phyloP scores from a whole-genome alignment of 257 asterid species.

The Nicotiana sylvestris region DNA sequence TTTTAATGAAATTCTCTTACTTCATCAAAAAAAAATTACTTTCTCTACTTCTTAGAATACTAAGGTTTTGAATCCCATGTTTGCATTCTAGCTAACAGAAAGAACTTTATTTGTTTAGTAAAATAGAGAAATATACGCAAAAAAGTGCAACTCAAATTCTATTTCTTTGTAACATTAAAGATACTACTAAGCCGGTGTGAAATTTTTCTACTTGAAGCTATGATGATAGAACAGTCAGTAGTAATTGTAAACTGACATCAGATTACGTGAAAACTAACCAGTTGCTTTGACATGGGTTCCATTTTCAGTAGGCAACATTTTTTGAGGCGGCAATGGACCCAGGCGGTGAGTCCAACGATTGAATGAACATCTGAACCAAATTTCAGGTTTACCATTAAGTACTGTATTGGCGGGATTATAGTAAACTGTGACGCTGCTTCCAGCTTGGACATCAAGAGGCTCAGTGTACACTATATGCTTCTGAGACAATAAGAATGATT shows the following conservation, averaged over 20 bases:
- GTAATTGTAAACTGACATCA: constrained; percentile 4
- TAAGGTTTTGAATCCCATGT: background rate
- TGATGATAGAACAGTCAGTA: background rate
- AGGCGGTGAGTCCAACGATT: constrained; percentile 91
- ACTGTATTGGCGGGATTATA: constrained; percentile 88
- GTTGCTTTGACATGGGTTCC: constrained; percentile 72
- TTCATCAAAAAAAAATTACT: background rate
- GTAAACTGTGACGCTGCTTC: constrained; percentile 66
- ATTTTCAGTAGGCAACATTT: constrained; percentile 65
- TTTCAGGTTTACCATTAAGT: constrained; percentile 84
- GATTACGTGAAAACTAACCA: constrained; percentile 39
- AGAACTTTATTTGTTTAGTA: background rate
- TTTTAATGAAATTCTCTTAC: too few relatives aligned
- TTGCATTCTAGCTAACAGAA: background rate
- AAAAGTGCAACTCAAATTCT: background rate
- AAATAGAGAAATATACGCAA: constrained; percentile 1
- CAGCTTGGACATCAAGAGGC: constrained; percentile 87
- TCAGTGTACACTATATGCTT: constrained; percentile 88
- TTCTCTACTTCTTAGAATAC: background rate
- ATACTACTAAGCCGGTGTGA: background rate
- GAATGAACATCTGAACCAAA: constrained; percentile 96
- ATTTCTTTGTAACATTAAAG: background rate
- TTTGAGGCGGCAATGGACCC: constrained; percentile 87
- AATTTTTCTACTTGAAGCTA: background rate
- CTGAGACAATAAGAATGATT: constrained; percentile 76